Percentiles rank a stretch among this genome's conserved stretches.
These are phyloP conservation scores for Phytopythium litorale DNA, from an alignment of 352 stramenopile genomes.

Conservation along the genomic window DNA sequence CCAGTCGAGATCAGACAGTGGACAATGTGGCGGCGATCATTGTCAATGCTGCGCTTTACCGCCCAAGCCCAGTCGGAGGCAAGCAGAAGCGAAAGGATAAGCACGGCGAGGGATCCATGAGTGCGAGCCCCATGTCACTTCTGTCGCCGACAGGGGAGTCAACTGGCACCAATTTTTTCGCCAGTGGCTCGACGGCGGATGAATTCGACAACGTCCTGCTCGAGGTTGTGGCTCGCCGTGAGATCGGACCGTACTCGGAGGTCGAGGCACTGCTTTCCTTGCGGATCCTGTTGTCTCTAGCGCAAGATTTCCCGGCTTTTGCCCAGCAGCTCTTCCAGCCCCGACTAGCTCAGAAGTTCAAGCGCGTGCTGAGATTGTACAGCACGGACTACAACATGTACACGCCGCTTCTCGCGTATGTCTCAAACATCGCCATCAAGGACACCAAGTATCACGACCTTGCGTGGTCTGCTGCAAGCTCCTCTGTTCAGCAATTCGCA, in stretches of 20 bases:
- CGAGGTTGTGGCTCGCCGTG: neutral
- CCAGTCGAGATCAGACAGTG: neutral
- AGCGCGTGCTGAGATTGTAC: constrained; percentile 37
- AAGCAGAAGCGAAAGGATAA: constrained; percentile 37
- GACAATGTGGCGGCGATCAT: constrained; percentile 30
- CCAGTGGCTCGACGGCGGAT: constrained; percentile 3
- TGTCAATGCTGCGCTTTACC: constrained; percentile 38
- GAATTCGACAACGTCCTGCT: constrained; percentile 7
- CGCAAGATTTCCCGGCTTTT: constrained; percentile 42
- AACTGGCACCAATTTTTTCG: neutral
- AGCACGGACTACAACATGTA: constrained; percentile 45
- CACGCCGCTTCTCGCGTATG: constrained; percentile 57
- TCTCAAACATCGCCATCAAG: constrained; percentile 52
- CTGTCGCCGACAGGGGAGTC: constrained; percentile 5
- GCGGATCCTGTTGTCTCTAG: constrained; percentile 58
- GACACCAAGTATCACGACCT: constrained; percentile 56
- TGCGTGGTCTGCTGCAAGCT: constrained; percentile 7
- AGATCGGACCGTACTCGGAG: constrained; percentile 20
- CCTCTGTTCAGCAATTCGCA: constrained; percentile 22
- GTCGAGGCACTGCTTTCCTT: constrained; percentile 40
- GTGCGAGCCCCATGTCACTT: constrained; percentile 6
- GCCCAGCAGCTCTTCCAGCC: constrained; percentile 39
- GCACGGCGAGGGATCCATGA: constrained; percentile 13
- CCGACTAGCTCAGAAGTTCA: constrained; percentile 30
- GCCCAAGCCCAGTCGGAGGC: constrained; percentile 4